These are phyloP conservation scores for Solanum pimpinellifolium DNA, from an alignment of 257 asterid species.

Conservation along the genomic window DNA sequence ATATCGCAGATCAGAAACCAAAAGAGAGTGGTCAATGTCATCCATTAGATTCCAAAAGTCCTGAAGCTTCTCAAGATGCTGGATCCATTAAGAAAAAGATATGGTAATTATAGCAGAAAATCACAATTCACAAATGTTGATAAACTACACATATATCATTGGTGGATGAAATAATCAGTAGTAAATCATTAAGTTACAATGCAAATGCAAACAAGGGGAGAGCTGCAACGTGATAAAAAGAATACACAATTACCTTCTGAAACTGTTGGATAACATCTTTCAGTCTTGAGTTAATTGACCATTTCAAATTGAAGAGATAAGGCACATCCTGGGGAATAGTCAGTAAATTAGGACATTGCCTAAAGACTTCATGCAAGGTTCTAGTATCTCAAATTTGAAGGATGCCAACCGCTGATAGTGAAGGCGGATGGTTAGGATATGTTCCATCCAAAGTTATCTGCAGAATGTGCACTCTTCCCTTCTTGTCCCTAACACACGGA, in stretches of 20 bases:
- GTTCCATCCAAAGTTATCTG: conserved; percentile 43
- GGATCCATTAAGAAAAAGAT: not conserved
- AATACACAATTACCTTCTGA: conserved; percentile 29
- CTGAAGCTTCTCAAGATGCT: conserved; percentile 69
- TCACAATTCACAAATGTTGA: not conserved
- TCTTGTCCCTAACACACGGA: conserved; percentile 38
- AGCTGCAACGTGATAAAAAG: no score
- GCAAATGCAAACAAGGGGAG: no score
- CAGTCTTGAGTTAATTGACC: conserved; percentile 50
- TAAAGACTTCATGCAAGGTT: not conserved
- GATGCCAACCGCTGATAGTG: conserved; percentile 48
- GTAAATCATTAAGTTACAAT: not conserved
- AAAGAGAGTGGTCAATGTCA: conserved; percentile 48
- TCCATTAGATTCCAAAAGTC: conserved; percentile 58
- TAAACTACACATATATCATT: not conserved
- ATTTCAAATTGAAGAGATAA: conserved; percentile 30
- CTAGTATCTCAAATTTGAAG: not conserved
- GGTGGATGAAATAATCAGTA: not conserved
- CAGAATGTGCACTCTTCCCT: conserved; percentile 50
- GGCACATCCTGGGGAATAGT: conserved; percentile 50
- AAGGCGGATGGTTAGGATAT: conserved; percentile 60
- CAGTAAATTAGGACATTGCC: not conserved
- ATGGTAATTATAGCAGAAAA: not conserved
- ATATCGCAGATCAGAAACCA: conserved; percentile 38
- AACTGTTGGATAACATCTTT: conserved; percentile 53